Evolutionary conservation across 1,139 yeast species (phyloP).

Genomic region (Fermentozyma sake): DNA sequence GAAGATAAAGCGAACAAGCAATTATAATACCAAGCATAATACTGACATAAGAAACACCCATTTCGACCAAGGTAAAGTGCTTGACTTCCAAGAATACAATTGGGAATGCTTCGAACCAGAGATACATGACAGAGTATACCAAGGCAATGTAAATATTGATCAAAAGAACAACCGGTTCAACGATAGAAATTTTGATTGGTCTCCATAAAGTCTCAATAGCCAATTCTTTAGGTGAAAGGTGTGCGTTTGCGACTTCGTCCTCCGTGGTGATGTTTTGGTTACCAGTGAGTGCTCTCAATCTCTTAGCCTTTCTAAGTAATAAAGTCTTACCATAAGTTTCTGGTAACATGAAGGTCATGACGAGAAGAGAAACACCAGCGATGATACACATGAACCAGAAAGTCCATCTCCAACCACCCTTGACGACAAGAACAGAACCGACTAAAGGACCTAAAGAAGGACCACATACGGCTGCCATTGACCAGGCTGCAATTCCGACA

Average conservation of each 20-base stretch:
- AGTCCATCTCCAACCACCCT: slow-evolving; percentile 35
- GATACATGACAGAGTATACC: slow-evolving; percentile 50
- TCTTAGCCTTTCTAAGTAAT: slow-evolving; percentile 31
- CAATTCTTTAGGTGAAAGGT: slow-evolving; percentile 17
- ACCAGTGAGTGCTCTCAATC: slow-evolving; percentile 33
- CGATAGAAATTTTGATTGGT: slow-evolving; percentile 39
- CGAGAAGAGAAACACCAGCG: slow-evolving; percentile 22
- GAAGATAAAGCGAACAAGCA: slow-evolving; percentile 23
- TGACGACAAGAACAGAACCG: slow-evolving; percentile 27
- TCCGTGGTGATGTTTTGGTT: slow-evolving; percentile 25
- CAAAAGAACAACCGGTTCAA: slow-evolving; percentile 44
- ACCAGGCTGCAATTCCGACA: slow-evolving; percentile 32
- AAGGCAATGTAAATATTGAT: slow-evolving; percentile 49
- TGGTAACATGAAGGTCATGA: slow-evolving; percentile 27
- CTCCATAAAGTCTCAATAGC: slow-evolving; percentile 44
- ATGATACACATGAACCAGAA: slow-evolving; percentile 35
- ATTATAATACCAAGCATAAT: slow-evolving; percentile 40
- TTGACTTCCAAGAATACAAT: slow-evolving; percentile 43
- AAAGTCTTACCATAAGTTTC: slow-evolving; percentile 32
- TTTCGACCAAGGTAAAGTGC: slow-evolving; percentile 45
- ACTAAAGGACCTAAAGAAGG: slow-evolving; percentile 36
- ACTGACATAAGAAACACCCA: slow-evolving; percentile 44
- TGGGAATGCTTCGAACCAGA: slow-evolving; percentile 63
- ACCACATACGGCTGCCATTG: slow-evolving; percentile 31
- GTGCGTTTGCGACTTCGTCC: slow-evolving; percentile 23